Evolutionary conservation across 208 protist genomes (phyloP), one percentile per base, ranked within the genome.

Genomic region (Crithidia thermophila): DNA sequence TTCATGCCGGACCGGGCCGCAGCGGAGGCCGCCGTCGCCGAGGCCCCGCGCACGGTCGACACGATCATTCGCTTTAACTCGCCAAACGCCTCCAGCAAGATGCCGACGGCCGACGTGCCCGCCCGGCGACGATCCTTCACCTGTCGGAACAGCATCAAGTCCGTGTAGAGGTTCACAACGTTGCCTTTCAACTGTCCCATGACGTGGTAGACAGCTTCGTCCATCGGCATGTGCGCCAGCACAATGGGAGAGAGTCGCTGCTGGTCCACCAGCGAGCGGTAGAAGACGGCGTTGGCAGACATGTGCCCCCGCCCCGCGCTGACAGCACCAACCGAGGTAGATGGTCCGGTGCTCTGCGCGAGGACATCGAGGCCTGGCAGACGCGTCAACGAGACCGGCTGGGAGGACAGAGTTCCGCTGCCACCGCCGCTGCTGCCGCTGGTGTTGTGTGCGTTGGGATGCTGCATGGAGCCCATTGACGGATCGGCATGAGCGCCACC

Each of bases 81-180:
- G 4, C 76, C 75, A 63, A 93, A 94, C 16, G 82, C 78, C 62
- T 97, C 93, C 0, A 93, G 65, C 34, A 97, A 93, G 18, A 97
- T 79, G 28, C 73, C 80, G 2, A 82, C 75, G 1, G 87, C 83
- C 0, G 81, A 73, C 0, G 74, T 78, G 10, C 87, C 89, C 10
- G 70, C 77, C 5, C 82, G 79, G 3, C 83, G 62, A 18, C 82
- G 81, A 37, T 97, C 90, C 69, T 87, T 82, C 8, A 94, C 81
- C 47, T 90, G 77, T 1, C 87, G 81, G 45, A 95, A 92, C 3
- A 97, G 77, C 21, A 67, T 40, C 42, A 94, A 82, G 62, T 97
- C 93, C 10, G 90, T 92, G 79, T 92, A 94, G 11, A 93, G 37
- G 73, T 97, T 97, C 40, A 97, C 58, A 11, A 90, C 84, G 50